Conservation (phyloP, 2,329 filamentous ascomycete genomes). For the Colletotrichum noveboracense region DNA sequence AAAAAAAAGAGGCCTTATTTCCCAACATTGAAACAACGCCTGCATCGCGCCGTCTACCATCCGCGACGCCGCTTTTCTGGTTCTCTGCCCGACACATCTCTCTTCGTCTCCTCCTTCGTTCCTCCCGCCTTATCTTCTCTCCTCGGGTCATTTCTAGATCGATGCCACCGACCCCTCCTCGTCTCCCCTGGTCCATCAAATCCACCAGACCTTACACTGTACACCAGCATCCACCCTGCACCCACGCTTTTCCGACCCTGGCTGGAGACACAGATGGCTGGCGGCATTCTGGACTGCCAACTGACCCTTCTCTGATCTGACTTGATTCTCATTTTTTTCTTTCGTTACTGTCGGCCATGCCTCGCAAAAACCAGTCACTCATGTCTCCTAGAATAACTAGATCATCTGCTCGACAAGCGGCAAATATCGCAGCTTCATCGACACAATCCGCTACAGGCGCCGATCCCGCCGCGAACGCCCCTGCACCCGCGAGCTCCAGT, state of each 20-base stretch:
- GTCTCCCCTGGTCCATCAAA: not conserved
- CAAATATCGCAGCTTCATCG: slow-evolving; percentile 61
- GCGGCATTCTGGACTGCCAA: not conserved
- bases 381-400: slow-evolving; percentile 98
- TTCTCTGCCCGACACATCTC: not conserved
- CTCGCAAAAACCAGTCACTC: slow-evolving; percentile 57
- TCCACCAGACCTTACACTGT: slow-evolving; percentile 20
- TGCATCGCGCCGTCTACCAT: slow-evolving; percentile 2
- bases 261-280: slow-evolving; percentile 11
- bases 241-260: not conserved
- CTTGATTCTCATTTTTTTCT: slow-evolving; percentile 16
- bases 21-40: slow-evolving; percentile 17
- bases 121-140: not conserved
- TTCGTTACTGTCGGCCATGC: slow-evolving; percentile 9
- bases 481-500: slow-evolving; percentile 42
- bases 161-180: not conserved
- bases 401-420: slow-evolving; percentile 90
- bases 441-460: slow-evolving; percentile 43
- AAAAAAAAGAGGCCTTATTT: slow-evolving; percentile 27
- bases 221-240: slow-evolving; percentile 16
- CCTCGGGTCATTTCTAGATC: not conserved
- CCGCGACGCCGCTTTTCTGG: not conserved
- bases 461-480: slow-evolving; percentile 44
- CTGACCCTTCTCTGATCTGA: not conserved
- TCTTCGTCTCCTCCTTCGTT: not conserved